Conservation (phyloP, 2,329 filamentous ascomycete genomes). For the Colletotrichum noveboracense region DNA sequence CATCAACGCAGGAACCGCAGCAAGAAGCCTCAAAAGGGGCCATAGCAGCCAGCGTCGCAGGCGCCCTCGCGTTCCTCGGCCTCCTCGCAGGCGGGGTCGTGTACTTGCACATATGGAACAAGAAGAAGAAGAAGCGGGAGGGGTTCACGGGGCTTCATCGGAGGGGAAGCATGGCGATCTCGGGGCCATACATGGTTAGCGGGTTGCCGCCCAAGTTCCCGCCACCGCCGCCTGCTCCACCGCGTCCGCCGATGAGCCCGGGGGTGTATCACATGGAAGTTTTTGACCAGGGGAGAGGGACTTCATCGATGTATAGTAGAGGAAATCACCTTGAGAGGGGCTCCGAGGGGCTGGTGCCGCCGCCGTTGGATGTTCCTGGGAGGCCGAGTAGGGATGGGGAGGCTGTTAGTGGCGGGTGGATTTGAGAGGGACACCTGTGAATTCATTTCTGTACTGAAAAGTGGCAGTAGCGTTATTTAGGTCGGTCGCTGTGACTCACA, state of each 20-base stretch:
- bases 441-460: neutral
- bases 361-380: neutral
- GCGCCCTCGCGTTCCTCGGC: slow-evolving; percentile 3
- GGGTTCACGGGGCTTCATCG: neutral
- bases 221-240: neutral
- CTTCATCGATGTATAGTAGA: neutral
- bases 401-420: neutral
- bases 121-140: neutral
- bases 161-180: neutral
- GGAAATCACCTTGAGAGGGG: neutral
- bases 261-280: neutral
- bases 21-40: neutral
- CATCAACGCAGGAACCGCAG: neutral
- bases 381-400: neutral
- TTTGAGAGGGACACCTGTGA: neutral
- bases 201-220: neutral
- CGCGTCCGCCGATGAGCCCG: neutral
- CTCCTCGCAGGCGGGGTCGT: neutral
- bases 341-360: neutral
- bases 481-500: neutral
- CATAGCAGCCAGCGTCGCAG: neutral
- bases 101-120: neutral
- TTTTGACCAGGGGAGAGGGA: neutral
- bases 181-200: neutral
- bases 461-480: neutral